These are phyloP conservation scores for Alternaria alternata DNA, from an alignment of 2,329 filamentous ascomycete genomes.

Conservation along the genomic window DNA sequence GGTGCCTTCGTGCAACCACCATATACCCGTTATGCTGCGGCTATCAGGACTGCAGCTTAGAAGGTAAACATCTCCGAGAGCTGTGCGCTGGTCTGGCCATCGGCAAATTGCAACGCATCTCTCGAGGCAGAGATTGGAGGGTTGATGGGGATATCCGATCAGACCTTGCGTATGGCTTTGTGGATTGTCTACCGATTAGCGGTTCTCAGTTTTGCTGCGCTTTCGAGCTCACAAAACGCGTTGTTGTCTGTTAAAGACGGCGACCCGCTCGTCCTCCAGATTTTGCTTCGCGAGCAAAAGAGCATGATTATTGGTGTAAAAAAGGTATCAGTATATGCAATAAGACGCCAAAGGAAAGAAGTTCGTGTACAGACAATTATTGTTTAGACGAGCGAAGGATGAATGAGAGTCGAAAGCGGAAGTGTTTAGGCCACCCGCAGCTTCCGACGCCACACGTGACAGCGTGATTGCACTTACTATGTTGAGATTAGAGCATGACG, in stretches of 20 bases:
- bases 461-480: background rate
- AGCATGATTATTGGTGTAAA: background rate
- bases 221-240: background rate
- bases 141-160: background rate
- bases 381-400: accelerated
- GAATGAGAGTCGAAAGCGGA: background rate
- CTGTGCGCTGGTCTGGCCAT: background rate
- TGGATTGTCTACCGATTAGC: background rate
- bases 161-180: background rate
- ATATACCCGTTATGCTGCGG: background rate
- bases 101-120: no score
- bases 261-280: background rate
- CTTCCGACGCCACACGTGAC: background rate
- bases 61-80: background rate
- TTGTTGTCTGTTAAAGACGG: background rate
- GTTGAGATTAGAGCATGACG: background rate
- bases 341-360: background rate
- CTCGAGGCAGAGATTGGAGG: background rate
- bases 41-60: background rate
- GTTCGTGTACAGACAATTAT: accelerated
- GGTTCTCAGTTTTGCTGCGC: background rate
- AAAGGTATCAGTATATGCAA: background rate
- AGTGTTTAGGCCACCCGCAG: background rate
- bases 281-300: background rate
- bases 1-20: background rate